Percentiles rank a stretch among this genome's conserved stretches.
Evolutionary conservation across 768 basidiomycete species (phyloP).

Genomic region (Gloeopeniophorella convolvens): DNA sequence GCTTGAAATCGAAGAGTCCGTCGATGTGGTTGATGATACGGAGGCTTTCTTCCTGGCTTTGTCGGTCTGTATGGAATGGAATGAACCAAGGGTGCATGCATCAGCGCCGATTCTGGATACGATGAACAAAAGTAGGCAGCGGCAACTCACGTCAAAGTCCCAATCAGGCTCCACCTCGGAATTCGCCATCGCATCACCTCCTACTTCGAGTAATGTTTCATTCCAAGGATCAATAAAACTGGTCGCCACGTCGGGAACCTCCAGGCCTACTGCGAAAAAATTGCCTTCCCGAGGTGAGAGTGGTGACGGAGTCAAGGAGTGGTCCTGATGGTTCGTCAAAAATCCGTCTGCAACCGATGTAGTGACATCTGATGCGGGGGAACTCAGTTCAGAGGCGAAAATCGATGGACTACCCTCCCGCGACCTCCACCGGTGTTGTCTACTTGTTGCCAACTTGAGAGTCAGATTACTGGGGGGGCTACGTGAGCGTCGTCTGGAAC

Average conservation of each 20-base stretch:
- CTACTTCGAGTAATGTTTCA: not conserved
- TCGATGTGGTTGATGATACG: slow-evolving; percentile 7
- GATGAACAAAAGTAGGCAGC: not conserved
- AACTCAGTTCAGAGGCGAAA: no score
- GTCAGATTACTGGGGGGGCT: not conserved
- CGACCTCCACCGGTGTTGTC: not conserved
- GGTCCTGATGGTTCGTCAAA: slow-evolving; percentile 1
- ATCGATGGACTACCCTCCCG: no score
- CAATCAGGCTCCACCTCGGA: slow-evolving; percentile 20
- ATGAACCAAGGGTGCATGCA: not conserved
- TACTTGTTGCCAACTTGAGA: not conserved
- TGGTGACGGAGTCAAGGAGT: slow-evolving; percentile 11
- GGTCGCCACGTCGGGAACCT: not conserved
- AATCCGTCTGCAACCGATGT: no score
- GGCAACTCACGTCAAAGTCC: slow-evolving; percentile 14
- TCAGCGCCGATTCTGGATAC: not conserved
- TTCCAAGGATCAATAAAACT: not conserved
- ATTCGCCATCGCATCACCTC: slow-evolving; percentile 12
- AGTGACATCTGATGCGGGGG: no score
- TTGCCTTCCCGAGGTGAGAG: not conserved
- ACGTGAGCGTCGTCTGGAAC: not conserved
- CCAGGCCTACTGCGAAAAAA: not conserved
- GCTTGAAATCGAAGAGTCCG: slow-evolving; percentile 3
- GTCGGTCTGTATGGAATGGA: not conserved
- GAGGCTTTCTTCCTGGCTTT: slow-evolving; percentile 18